These are phyloP conservation scores for Hymenoscyphus fraxineus DNA, from an alignment of 2,329 filamentous ascomycete genomes.

Conservation along the genomic window DNA sequence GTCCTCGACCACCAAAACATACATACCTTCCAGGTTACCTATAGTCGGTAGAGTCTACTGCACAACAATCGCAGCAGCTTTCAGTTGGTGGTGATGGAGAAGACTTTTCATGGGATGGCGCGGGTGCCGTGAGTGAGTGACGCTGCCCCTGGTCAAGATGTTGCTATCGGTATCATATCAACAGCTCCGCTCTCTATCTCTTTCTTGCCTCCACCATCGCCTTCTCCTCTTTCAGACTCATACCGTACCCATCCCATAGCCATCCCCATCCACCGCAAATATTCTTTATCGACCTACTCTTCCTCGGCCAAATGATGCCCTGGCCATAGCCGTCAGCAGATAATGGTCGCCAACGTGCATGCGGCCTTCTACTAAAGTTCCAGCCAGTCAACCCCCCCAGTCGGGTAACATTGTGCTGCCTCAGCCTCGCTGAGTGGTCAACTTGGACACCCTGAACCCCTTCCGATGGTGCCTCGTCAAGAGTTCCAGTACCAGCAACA, in stretches of 20 bases:
- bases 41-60: too few relatives aligned
- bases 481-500: conserved; percentile 24
- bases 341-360: background rate
- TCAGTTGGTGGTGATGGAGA: too few relatives aligned
- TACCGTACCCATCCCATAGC: background rate
- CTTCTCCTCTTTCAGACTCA: background rate
- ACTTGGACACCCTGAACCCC: background rate
- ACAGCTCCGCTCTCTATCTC: background rate
- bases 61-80: too few relatives aligned
- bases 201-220: background rate
- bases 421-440: conserved; percentile 6
- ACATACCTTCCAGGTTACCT: too few relatives aligned
- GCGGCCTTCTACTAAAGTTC: background rate
- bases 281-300: background rate
- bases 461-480: conserved; percentile 8
- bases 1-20: too few relatives aligned
- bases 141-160: background rate
- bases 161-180: background rate
- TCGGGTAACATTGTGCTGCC: conserved; percentile 7
- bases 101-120: too few relatives aligned
- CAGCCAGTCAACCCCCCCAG: background rate
- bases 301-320: background rate
- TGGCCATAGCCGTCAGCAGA: conserved; percentile 2
- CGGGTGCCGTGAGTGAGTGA: background rate
- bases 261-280: background rate